A percentile compares a stretch with the other conserved stretches of the same genome.
Evolutionary conservation across 805 yeast species (phyloP).

Genomic region (Kurtzmaniella cleridarum): DNA sequence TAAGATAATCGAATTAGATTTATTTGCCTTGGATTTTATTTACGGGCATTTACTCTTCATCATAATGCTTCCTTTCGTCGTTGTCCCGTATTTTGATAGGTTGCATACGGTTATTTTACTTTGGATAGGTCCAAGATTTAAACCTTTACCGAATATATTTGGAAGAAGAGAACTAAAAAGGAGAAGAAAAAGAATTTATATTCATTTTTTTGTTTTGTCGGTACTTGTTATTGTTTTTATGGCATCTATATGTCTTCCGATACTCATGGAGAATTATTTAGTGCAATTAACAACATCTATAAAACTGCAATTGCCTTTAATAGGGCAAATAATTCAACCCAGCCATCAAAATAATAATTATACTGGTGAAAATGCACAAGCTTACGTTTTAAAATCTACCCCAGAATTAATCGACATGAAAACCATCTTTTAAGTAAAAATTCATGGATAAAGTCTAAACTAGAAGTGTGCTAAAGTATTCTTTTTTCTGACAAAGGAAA

Average conservation of each 20-base stretch:
- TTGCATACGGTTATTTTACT: slow-evolving; percentile 46
- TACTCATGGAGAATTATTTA: slow-evolving; percentile 23
- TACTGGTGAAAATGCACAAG: slow-evolving; percentile 52
- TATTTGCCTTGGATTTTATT: slow-evolving; percentile 44
- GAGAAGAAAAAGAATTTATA: slow-evolving; percentile 23
- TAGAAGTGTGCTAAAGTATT: too few relatives aligned
- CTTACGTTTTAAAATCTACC: slow-evolving; percentile 38
- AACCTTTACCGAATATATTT: slow-evolving; percentile 32
- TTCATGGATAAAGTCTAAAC: too few relatives aligned
- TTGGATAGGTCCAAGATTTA: slow-evolving; percentile 40
- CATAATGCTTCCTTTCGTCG: slow-evolving; percentile 32
- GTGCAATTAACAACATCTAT: slow-evolving; percentile 1
- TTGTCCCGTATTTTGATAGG: slow-evolving; percentile 43
- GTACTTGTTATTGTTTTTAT: slow-evolving; percentile 33
- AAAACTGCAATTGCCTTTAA: slow-evolving; percentile 1
- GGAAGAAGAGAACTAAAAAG: slow-evolving; percentile 33
- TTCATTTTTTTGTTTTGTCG: slow-evolving; percentile 44
- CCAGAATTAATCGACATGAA: slow-evolving; percentile 12
- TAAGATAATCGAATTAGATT: slow-evolving; percentile 40
- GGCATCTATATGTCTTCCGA: slow-evolving; percentile 43
- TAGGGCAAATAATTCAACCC: slow-evolving; percentile 47
- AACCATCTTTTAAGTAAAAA: slow-evolving; percentile 7
- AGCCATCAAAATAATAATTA: slow-evolving; percentile 57
- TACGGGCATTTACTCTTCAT: slow-evolving; percentile 40
- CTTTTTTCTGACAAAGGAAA: too few relatives aligned